Percentiles rank a stretch among this genome's conserved stretches.
Evolutionary conservation across 2,329 filamentous ascomycete species (phyloP).

Genomic region (Aspergillus neoniger): DNA sequence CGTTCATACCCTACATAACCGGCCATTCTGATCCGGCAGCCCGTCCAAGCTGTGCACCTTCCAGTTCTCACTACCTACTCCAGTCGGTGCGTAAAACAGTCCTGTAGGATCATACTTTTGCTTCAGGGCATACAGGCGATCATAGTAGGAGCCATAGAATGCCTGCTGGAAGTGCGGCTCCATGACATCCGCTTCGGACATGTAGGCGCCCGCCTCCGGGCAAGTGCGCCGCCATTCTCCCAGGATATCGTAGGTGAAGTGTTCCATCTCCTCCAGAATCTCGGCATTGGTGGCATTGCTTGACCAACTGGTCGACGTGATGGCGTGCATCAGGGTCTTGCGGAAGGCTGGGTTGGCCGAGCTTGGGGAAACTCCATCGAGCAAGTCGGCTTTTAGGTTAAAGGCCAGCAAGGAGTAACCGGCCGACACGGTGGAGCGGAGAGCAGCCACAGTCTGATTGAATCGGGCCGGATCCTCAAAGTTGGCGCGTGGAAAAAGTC

Average conservation of each 20-base stretch:
- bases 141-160: constrained; percentile 35
- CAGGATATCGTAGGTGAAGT: constrained; percentile 23
- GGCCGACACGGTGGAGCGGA: constrained; percentile 25
- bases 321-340: constrained; percentile 28
- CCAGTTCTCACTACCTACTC: constrained; percentile 59
- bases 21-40: constrained; percentile 38
- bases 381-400: constrained; percentile 35
- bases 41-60: constrained; percentile 35
- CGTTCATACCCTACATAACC: constrained; percentile 41
- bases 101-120: constrained; percentile 52
- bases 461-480: constrained; percentile 30
- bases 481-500: constrained; percentile 40
- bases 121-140: constrained; percentile 47
- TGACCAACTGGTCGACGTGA: constrained; percentile 28
- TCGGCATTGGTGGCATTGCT: constrained; percentile 38
- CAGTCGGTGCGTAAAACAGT: constrained; percentile 54
- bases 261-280: constrained; percentile 29
- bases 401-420: constrained; percentile 34
- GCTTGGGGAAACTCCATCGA: constrained; percentile 17
- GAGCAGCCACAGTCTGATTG: constrained; percentile 32
- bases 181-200: constrained; percentile 55
- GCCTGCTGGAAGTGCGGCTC: constrained; percentile 35
- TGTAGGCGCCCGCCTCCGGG: constrained; percentile 30
- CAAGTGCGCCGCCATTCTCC: constrained; percentile 29
- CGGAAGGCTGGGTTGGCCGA: constrained; percentile 31